Percentiles rank a stretch among this genome's conserved stretches.
These are phyloP conservation scores for Yarrowia sp. DNA, from an alignment of 805 yeast species.

Conservation along the genomic window DNA sequence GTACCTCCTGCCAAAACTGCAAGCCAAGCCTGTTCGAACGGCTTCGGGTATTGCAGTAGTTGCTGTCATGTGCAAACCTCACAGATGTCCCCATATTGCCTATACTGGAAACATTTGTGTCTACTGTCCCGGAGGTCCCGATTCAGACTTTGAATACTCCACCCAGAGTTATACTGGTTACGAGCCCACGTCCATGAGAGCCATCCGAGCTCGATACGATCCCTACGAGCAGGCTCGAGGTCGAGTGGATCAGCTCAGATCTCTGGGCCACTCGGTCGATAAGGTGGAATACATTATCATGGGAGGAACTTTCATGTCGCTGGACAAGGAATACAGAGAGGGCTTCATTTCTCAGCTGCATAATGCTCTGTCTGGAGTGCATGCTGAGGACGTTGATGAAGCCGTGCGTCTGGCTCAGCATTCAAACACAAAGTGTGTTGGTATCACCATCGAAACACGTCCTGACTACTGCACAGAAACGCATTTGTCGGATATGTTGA, in stretches of 20 bases:
- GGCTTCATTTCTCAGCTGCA: slow-evolving; percentile 83
- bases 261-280: slow-evolving; percentile 92
- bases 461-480: slow-evolving; percentile 98
- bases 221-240: slow-evolving; percentile 99
- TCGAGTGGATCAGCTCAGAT: slow-evolving; percentile 90
- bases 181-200: slow-evolving; percentile 98
- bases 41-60: slow-evolving; percentile 99
- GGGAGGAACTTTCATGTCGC: slow-evolving; percentile 99
- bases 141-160: slow-evolving; percentile 94
- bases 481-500: slow-evolving; percentile 91
- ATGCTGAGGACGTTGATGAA: slow-evolving; percentile 83
- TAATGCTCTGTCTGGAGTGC: slow-evolving; percentile 91
- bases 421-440: slow-evolving; percentile 94
- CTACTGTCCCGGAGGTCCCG: slow-evolving; percentile 98
- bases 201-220: slow-evolving; percentile 97
- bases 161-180: slow-evolving; percentile 98
- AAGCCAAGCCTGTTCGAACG: slow-evolving; percentile 98
- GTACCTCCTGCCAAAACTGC: slow-evolving; percentile 83
- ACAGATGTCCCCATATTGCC: slow-evolving; percentile 98
- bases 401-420: slow-evolving; percentile 90
- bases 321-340: slow-evolving; percentile 87
- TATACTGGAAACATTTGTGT: slow-evolving; percentile 98
- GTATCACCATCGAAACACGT: slow-evolving; percentile 96
- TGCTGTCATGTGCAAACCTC: slow-evolving; percentile 99
- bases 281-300: slow-evolving; percentile 96